A percentile compares a stretch with the other conserved stretches of the same genome.
phyloP scores from a whole-genome alignment of 139 green algal species.

The Chlorella ohadii region DNA sequence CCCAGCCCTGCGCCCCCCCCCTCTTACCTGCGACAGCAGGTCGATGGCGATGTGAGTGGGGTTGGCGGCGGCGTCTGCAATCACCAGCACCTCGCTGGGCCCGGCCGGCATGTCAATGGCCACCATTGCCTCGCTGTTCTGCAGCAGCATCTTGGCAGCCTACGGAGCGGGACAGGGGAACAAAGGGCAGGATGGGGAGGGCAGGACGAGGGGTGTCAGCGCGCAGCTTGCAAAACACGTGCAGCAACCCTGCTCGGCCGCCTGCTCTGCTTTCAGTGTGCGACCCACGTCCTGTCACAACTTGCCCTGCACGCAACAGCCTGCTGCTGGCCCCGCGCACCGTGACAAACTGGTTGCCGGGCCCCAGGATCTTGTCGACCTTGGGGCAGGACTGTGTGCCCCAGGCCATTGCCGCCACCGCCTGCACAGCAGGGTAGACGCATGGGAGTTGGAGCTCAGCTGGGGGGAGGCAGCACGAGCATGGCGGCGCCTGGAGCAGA shows the following conservation, averaged over 20 bases:
- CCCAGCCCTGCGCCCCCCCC: too few species aligned
- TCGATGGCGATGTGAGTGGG: constrained; percentile 90
- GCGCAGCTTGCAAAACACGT: too few species aligned
- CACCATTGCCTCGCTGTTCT: constrained; percentile 96
- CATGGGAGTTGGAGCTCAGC: too few species aligned
- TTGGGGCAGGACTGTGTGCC: constrained; percentile 95
- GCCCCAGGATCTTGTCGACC: constrained; percentile 92
- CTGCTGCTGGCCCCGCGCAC: too few species aligned
- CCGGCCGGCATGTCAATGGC: constrained; percentile 98
- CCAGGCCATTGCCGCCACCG: constrained; percentile 97
- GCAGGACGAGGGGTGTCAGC: too few species aligned
- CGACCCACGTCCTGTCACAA: too few species aligned
- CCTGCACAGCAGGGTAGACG: constrained; percentile 45
- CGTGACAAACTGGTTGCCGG: constrained; percentile 94
- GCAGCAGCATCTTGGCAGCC: constrained; percentile 94
- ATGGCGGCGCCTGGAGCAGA: too few species aligned
- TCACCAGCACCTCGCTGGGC: constrained; percentile 91
- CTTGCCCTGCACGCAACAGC: constrained; percentile 31
- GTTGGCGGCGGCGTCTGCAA: constrained; percentile 88
- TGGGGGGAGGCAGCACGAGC: too few species aligned
- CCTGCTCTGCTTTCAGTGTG: too few species aligned
- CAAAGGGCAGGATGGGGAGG: too few species aligned
- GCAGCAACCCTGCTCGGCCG: too few species aligned
- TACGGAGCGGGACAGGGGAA: too few species aligned
- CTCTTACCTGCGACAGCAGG: constrained; percentile 86